phyloP scores from a whole-genome alignment of 257 asterid genomes.

The Solanum stenotomum region DNA sequence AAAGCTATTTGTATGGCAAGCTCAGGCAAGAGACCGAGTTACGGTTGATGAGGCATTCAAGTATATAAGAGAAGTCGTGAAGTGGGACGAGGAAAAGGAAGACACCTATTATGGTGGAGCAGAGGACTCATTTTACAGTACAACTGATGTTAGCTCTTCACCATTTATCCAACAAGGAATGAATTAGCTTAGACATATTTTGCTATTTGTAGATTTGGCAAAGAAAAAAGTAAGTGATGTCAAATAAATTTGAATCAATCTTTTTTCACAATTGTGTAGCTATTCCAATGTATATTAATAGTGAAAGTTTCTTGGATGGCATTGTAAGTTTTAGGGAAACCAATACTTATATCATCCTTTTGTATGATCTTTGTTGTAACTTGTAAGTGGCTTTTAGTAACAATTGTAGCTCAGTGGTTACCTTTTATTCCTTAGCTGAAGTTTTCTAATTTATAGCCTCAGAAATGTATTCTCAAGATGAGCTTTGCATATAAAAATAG shows the following conservation, averaged over 20 bases:
- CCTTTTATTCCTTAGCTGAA: not conserved
- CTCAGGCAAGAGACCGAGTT: conserved; percentile 4
- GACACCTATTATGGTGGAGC: conserved; percentile 3
- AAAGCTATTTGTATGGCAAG: conserved; percentile 11
- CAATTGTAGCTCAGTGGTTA: not conserved
- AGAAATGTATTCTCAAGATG: not conserved
- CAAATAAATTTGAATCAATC: not conserved
- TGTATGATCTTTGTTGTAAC: not conserved
- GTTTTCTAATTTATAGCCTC: not conserved
- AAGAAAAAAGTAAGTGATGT: not conserved
- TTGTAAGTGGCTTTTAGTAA: not conserved
- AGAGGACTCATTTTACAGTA: conserved; percentile 13
- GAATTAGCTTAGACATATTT: not conserved
- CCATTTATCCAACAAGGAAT: not conserved
- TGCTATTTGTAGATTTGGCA: not conserved
- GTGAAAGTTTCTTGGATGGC: not conserved
- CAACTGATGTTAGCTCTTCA: conserved; percentile 6
- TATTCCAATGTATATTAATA: not conserved
- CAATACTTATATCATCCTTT: not conserved
- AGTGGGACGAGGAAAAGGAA: conserved; percentile 13
- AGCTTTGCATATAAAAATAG: not conserved
- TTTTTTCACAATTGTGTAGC: not conserved
- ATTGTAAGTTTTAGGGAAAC: not conserved
- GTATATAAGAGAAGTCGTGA: conserved; percentile 7
- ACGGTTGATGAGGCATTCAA: conserved; percentile 15